Evolutionary conservation across 768 basidiomycete genomes (phyloP).

Genomic region (Boletus rubescentipes): DNA sequence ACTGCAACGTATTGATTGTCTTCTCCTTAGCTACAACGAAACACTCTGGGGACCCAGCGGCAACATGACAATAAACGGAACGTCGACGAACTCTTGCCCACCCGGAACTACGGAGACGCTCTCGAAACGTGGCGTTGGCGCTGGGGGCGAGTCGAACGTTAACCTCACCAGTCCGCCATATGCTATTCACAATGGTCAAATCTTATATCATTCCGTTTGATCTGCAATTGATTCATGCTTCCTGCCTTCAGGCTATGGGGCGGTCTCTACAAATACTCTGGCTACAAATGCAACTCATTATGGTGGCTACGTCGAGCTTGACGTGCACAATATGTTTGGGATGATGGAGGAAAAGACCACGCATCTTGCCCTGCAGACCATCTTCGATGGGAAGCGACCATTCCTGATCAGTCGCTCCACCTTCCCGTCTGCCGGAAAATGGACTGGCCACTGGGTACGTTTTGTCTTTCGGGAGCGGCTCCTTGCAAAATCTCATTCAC

Average conservation of each 20-base stretch:
- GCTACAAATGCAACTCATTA: slow-evolving; percentile 73
- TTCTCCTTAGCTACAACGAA: slow-evolving; percentile 52
- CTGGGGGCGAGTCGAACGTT: slow-evolving; percentile 44
- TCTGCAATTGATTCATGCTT: neutral
- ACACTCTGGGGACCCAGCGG: slow-evolving; percentile 66
- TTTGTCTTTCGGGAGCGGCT: neutral
- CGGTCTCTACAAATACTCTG: slow-evolving; percentile 53
- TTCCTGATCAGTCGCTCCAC: slow-evolving; percentile 73
- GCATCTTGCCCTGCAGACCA: slow-evolving; percentile 51
- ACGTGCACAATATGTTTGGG: slow-evolving; percentile 71
- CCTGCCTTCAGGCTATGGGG: slow-evolving; percentile 42
- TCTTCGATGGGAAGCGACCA: slow-evolving; percentile 61
- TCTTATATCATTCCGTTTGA: neutral
- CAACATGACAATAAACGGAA: slow-evolving; percentile 72
- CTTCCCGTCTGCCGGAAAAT: slow-evolving; percentile 64
- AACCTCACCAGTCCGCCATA: slow-evolving; percentile 63
- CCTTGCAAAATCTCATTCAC: neutral
- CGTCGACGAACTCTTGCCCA: slow-evolving; percentile 47
- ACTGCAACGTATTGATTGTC: neutral
- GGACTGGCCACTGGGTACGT: slow-evolving; percentile 70
- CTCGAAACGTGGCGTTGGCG: slow-evolving; percentile 48
- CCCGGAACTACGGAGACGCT: slow-evolving; percentile 19
- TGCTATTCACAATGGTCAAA: slow-evolving; percentile 67
- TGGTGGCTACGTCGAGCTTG: slow-evolving; percentile 60
- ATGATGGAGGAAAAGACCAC: slow-evolving; percentile 70